A percentile compares a stretch with the other conserved stretches of the same genome.
These are phyloP conservation scores for Populus nigra DNA, from an alignment of 345 rosid species.

Conservation along the genomic window DNA sequence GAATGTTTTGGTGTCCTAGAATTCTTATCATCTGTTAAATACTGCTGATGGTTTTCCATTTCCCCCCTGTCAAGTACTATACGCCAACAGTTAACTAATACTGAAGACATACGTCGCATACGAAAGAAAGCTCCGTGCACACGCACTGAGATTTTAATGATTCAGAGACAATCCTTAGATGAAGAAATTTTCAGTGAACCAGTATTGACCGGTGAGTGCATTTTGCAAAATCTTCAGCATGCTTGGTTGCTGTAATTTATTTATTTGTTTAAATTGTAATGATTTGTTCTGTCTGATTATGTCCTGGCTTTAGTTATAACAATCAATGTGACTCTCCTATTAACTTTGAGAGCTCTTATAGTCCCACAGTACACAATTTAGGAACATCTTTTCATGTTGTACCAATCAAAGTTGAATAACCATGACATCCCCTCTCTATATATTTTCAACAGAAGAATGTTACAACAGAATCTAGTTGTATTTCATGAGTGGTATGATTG, in stretches of 20 bases:
- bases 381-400: background rate
- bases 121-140: conserved; percentile 99
- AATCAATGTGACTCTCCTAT: background rate
- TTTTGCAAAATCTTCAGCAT: conserved; percentile 15
- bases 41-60: conserved; percentile 28
- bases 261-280: background rate
- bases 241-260: background rate
- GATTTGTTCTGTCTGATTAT: background rate
- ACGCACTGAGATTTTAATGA: conserved; percentile 69
- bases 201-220: conserved; percentile 67
- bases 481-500: background rate
- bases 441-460: no score
- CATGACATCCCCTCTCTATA: background rate
- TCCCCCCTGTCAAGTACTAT: conserved; percentile 55
- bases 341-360: no score
- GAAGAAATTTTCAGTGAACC: conserved; percentile 67
- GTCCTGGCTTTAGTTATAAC: background rate
- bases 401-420: background rate
- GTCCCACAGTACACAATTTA: background rate
- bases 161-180: conserved; percentile 76
- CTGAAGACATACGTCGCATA: conserved; percentile 87
- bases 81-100: conserved; percentile 78
- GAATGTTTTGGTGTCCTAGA: background rate
- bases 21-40: conserved; percentile 1
- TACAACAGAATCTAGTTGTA: no score